Base-by-base conservation (phyloP, 352 stramenopile species). In the Phytophthora rubi region DNA sequence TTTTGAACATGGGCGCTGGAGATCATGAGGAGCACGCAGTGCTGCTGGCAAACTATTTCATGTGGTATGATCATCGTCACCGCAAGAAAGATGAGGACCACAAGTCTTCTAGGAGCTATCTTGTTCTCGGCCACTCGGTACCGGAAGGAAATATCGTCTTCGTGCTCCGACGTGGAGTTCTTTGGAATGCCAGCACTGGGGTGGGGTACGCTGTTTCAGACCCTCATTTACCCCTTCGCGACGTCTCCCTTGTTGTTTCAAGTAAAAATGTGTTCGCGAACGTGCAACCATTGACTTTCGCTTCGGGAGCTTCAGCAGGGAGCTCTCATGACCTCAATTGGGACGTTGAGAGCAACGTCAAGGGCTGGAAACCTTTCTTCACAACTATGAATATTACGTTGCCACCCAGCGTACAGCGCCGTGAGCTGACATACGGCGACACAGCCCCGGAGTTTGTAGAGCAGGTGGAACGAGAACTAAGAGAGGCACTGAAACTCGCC, bases 21-120 rank as follows among this genome's bases (percentile, higher is more conserved):
- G 92, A 98, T 65, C 81, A 83, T 53, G 85, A 98, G 56, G 96
- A 98, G 59, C 95, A 98, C 67, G 93, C 94, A 2, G 80, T 98
- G 57, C 66, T 98, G 54, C 75, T 99, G 21, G 91, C 88, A 52
- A 98, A 98, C 53, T 98, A 86, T 44, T 91, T 98, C 54, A 73
- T 87, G 30, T 97, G 92, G 79, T 76, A 98, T n/a, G 87, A 97
- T 45, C 70, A 62, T 28, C 67, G 57, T 26, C 42, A 62, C 15
- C 80, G 76, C 26, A 70, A 77, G 26, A 68, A 79, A 10, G 32
- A 60, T 15, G 75, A 71, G 54, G 30, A 59, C 5, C 48, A 56
- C 6, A 59, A 67, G 21, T 9, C 10, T 13, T 30, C 47, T 12
- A 71, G 75, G 37, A 82, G 74, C 30, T 98, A 97, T 57, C 78